Evolutionary conservation across 352 stramenopile genomes (phyloP).

Genomic region (Phytophthora crassamura): DNA sequence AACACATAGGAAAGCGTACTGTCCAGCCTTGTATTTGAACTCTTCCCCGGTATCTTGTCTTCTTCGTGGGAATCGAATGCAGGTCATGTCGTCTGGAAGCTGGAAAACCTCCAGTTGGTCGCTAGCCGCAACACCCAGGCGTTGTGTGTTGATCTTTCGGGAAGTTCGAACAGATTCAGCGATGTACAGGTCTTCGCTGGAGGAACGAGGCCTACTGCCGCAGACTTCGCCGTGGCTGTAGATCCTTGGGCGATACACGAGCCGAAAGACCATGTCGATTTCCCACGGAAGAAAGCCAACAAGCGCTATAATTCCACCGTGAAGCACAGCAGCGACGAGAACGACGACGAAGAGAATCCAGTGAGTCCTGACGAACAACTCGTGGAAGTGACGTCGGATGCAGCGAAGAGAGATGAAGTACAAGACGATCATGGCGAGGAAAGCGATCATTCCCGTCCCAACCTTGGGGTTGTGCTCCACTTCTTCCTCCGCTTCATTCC

Average conservation of each 20-base stretch:
- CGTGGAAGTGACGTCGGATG: conserved; percentile 48
- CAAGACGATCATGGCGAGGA: conserved; percentile 37
- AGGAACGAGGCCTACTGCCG: background rate
- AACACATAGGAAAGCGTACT: conserved; percentile 85
- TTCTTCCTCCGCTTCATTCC: background rate
- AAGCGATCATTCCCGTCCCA: conserved; percentile 27
- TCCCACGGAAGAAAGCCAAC: conserved; percentile 37
- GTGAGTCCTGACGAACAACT: conserved; percentile 54
- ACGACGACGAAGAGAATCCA: conserved; percentile 59
- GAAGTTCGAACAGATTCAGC: background rate
- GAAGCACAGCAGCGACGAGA: conserved; percentile 41
- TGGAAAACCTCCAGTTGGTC: conserved; percentile 24
- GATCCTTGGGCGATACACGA: conserved; percentile 23
- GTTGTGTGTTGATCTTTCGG: background rate
- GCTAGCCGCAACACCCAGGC: conserved; percentile 22
- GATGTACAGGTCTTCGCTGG: conserved; percentile 1
- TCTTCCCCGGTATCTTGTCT: conserved; percentile 33
- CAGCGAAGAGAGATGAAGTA: conserved; percentile 36
- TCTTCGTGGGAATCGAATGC: conserved; percentile 47
- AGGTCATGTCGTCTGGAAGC: conserved; percentile 34
- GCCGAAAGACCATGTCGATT: conserved; percentile 48
- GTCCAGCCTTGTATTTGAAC: conserved; percentile 49
- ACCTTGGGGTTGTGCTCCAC: conserved; percentile 2
- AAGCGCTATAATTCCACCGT: conserved; percentile 37
- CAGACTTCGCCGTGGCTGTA: conserved; percentile 27